A percentile compares a stretch with the other conserved stretches of the same genome.
Evolutionary conservation across 306 rosid species (phyloP).

Genomic region (Herpetospermum pedunculosum): DNA sequence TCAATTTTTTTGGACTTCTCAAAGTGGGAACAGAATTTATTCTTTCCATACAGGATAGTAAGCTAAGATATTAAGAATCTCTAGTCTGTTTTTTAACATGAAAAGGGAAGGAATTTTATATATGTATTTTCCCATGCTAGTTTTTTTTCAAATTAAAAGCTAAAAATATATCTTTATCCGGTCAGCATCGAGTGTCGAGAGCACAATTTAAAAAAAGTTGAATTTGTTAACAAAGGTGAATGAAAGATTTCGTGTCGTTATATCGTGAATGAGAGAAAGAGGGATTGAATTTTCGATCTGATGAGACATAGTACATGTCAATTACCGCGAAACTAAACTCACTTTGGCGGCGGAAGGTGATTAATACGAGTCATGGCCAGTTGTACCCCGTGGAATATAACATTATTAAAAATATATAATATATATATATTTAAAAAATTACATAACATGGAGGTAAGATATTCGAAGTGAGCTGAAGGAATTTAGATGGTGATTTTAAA

Average conservation of each 20-base stretch:
- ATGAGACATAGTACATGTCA: no score
- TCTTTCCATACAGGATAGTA: slow-evolving; percentile 17
- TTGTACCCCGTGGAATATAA: neutral
- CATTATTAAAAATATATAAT: no score
- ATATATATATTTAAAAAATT: neutral
- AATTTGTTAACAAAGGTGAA: neutral
- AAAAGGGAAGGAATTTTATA: neutral
- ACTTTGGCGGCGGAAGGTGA: no score
- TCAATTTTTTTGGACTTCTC: slow-evolving; percentile 26
- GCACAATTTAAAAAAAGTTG: neutral
- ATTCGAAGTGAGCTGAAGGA: neutral
- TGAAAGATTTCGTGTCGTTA: neutral
- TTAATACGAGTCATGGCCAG: neutral
- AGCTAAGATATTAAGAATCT: slow-evolving; percentile 9
- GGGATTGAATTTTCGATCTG: no score
- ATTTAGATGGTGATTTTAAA: neutral
- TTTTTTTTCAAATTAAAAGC: neutral
- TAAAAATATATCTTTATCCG: neutral
- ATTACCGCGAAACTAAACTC: no score
- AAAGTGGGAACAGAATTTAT: slow-evolving; percentile 67
- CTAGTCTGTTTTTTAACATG: neutral
- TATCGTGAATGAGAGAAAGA: no score
- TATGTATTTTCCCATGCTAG: neutral
- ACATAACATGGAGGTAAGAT: neutral
- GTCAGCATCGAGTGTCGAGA: neutral